Evolutionary conservation across 345 rosid genomes (phyloP).

Genomic region (Psidium guajava): DNA sequence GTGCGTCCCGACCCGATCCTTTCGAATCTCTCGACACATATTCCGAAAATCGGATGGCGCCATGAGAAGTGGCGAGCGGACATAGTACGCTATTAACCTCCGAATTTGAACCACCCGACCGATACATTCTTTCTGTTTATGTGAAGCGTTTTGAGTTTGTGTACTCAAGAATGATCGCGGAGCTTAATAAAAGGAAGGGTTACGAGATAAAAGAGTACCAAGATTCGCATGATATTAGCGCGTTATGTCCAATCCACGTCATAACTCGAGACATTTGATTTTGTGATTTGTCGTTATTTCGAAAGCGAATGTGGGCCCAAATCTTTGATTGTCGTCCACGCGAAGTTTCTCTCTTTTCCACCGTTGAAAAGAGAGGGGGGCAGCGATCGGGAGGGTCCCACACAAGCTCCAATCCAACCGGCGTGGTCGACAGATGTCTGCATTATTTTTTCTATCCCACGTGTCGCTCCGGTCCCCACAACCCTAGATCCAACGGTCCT

Average conservation of each 20-base stretch:
- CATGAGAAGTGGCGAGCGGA: no score
- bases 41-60: background rate
- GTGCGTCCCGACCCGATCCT: background rate
- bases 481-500: background rate
- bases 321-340: background rate
- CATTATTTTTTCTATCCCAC: background rate
- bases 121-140: no score
- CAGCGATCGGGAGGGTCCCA: background rate
- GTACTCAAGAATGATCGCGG: background rate
- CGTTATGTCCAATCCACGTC: background rate
- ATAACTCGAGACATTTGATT: background rate
- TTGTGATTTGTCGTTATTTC: background rate
- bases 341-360: background rate
- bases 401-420: background rate
- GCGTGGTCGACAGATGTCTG: slow-evolving; percentile 1
- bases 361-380: background rate
- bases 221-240: background rate
- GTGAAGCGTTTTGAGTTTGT: background rate
- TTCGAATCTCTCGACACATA: background rate
- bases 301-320: background rate
- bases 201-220: background rate
- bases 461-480: background rate
- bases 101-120: no score
- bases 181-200: background rate
- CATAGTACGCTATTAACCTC: no score